phyloP scores from a whole-genome alignment of 2,329 filamentous ascomycete species.

The Pseudogymnoascus sp. region DNA sequence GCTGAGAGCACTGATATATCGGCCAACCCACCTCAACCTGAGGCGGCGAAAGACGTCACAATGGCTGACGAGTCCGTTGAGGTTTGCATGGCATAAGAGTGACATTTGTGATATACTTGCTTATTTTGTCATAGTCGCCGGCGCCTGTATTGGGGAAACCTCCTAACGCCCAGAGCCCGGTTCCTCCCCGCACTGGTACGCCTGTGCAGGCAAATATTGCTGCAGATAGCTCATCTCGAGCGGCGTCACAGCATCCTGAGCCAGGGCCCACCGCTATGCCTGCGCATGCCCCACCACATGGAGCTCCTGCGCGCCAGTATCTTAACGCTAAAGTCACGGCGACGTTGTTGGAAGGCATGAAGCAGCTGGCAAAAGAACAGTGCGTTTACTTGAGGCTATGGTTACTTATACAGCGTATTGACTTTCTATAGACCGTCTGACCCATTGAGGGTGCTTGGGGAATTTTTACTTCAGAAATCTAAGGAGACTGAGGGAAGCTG shows the following conservation, averaged over 20 bases:
- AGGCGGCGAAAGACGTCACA: neutral
- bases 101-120: neutral
- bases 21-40: neutral
- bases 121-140: slow-evolving; percentile 17
- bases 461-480: slow-evolving; percentile 61
- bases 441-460: slow-evolving; percentile 59
- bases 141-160: slow-evolving; percentile 16
- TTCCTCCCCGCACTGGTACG: slow-evolving; percentile 38
- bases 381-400: slow-evolving; percentile 33
- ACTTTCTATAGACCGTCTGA: slow-evolving; percentile 48
- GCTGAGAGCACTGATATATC: slow-evolving; percentile 10
- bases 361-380: slow-evolving; percentile 61
- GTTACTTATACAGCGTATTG: neutral
- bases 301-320: slow-evolving; percentile 61
- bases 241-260: slow-evolving; percentile 50
- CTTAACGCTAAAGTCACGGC: slow-evolving; percentile 63
- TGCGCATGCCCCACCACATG: slow-evolving; percentile 52
- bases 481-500: slow-evolving; percentile 48
- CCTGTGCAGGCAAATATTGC: slow-evolving; percentile 33
- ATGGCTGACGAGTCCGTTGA: neutral
- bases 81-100: neutral
- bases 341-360: slow-evolving; percentile 65
- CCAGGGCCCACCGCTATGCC: slow-evolving; percentile 43
- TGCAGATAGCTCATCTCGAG: slow-evolving; percentile 40
- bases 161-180: slow-evolving; percentile 22